Base-by-base conservation (phyloP, 345 rosid genomes). In the Sisymbrium altissimum region DNA sequence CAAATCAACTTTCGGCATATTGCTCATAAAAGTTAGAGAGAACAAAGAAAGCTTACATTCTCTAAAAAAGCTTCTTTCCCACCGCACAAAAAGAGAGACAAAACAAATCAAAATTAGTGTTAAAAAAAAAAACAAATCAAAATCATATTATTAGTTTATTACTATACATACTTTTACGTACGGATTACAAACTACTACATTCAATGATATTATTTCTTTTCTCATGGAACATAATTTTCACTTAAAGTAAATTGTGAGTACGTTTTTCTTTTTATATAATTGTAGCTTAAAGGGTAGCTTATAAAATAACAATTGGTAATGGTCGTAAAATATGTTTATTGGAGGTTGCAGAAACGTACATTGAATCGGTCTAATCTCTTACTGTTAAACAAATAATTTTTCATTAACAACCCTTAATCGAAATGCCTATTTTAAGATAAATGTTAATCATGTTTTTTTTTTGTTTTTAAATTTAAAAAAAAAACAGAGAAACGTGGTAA, bases 401-500 rank as follows among this genome's bases (percentile, higher is more conserved):
- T 23, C 25, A 21, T 48, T 48, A 48, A 19, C 27, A 48, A 40
- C 46, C 76, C 13, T 66, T 17, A 4, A 53, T 21, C 32, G 44
- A 73, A 73, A 43, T 67, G 23, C 15, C 74, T 75, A 75, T 68
- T 68, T 75, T 68, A 75, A 68, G 74, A 49, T 41, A 68, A 68
- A 75, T 60, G 4, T 21, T 11, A 66, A 58, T 46, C 41, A 73
- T 35, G 46, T 7, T 50, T 50, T 21, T 50, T 10, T 50, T 4
- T 23, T 23, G 3, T 23, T 23, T 23, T 1, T 1, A 23, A 23
- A 1, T 23, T 23, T 23, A 23, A 45, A 30, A 32, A 50, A 6
- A 23, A 18, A n/a, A 73, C 60, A 70, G 75, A 69, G 55, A 64
- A 71, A 88, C 79, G 81, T 80, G 87, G 84, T 41, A 73, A 76